A percentile compares a stretch with the other conserved stretches of the same genome.
These are phyloP conservation scores for Rhododendron griersonianum DNA, from an alignment of 148 eudicot species.

Conservation along the genomic window DNA sequence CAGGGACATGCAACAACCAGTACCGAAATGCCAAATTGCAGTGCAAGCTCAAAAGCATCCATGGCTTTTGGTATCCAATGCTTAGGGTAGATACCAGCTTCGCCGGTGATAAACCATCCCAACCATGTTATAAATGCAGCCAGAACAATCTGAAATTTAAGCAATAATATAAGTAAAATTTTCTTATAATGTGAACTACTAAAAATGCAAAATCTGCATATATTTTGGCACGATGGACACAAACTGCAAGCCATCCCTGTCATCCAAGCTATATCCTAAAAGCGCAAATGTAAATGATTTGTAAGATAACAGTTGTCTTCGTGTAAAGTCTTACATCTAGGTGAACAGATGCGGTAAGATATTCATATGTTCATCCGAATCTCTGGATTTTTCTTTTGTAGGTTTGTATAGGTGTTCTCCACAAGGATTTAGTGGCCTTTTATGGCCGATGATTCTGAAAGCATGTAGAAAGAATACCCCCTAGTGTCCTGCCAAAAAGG, in stretches of 20 bases:
- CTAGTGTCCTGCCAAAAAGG: not conserved
- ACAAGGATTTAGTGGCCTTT: not conserved
- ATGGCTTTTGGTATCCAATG: conserved; percentile 77
- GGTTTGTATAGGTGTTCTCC: not conserved
- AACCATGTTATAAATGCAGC: conserved; percentile 80
- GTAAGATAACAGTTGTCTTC: not conserved
- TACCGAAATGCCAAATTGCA: conserved; percentile 94
- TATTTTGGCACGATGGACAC: not conserved
- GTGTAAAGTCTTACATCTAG: not conserved
- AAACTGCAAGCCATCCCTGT: not conserved
- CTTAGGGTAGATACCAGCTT: conserved; percentile 66
- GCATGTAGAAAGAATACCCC: not conserved
- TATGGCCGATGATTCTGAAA: not conserved
- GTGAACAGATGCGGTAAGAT: not conserved
- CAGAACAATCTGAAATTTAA: conserved; percentile 57
- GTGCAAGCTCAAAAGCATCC: conserved; percentile 95
- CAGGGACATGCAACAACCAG: conserved; percentile 98
- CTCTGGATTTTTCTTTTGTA: not conserved
- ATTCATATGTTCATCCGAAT: not conserved
- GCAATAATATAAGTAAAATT: not conserved
- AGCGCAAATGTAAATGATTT: not conserved
- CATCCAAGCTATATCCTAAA: not conserved
- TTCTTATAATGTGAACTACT: not conserved
- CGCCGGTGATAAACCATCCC: conserved; percentile 79
- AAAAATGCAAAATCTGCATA: not conserved